Evolutionary conservation across 805 yeast species (phyloP).

Genomic region (Kluyveromyces aestuarii): DNA sequence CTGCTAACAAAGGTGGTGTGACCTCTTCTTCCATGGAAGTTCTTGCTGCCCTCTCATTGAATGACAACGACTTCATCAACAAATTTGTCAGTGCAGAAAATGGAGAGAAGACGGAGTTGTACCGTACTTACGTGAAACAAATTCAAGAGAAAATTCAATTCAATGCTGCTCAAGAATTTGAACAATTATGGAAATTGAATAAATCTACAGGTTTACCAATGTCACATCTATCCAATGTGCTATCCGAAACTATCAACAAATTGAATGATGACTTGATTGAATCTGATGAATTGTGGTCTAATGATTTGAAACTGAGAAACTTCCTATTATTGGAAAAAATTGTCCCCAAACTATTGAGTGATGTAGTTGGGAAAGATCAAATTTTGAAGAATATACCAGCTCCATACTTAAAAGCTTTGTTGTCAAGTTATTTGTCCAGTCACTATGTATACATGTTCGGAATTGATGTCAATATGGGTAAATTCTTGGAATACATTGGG

Average conservation of each 20-base stretch:
- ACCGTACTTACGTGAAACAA: slow-evolving; percentile 71
- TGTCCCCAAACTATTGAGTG: slow-evolving; percentile 63
- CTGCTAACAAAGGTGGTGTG: slow-evolving; percentile 97
- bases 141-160: slow-evolving; percentile 67
- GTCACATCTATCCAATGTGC: slow-evolving; percentile 66
- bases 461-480: slow-evolving; percentile 65
- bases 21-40: slow-evolving; percentile 95
- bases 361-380: slow-evolving; percentile 54
- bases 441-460: slow-evolving; percentile 79
- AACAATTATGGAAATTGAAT: slow-evolving; percentile 74
- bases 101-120: slow-evolving; percentile 59
- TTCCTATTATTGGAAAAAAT: slow-evolving; percentile 60
- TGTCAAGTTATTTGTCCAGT: slow-evolving; percentile 80
- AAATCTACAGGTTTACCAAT: slow-evolving; percentile 52
- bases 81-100: slow-evolving; percentile 55
- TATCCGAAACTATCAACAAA: slow-evolving; percentile 75
- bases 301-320: slow-evolving; percentile 67
- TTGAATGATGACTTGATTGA: slow-evolving; percentile 78
- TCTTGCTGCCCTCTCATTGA: slow-evolving; percentile 84
- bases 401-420: slow-evolving; percentile 77
- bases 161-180: slow-evolving; percentile 81
- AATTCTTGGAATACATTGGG: slow-evolving; percentile 60
- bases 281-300: slow-evolving; percentile 76
- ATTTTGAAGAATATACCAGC: slow-evolving; percentile 76
- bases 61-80: slow-evolving; percentile 69